Base-by-base conservation (phyloP, 2,329 filamentous ascomycete genomes). In the Colletotrichum trifolii region DNA sequence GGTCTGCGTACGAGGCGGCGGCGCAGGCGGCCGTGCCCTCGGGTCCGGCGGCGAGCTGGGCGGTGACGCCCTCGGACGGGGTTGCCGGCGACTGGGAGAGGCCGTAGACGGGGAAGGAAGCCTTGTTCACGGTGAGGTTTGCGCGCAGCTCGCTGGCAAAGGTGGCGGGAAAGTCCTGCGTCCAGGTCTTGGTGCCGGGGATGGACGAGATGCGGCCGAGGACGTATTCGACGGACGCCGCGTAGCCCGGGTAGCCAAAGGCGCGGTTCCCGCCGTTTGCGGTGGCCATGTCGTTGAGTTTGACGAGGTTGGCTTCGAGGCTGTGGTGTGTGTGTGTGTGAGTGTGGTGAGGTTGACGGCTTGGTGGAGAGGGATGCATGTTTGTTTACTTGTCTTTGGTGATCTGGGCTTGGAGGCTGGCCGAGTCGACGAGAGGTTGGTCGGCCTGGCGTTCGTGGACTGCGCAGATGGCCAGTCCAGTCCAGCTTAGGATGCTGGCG, bases 171-270 rank as follows among this genome's bases (percentile, higher is more conserved):
- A 75, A 73, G 10, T 75, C 73, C 49, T 75, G 70, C 42, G 73
- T 75, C 72, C 73, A 74, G 2, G 67, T 60, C 11, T 65, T 71
- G 56, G 72, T 72, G 6, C 72, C 72, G 13, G 71, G 63, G n/a
- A 74, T 67, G 8, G 69, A 71, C 2, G 70, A 73, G 10, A 74
- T 57, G n/a, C 73, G 70, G 25, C 62, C 60, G 53, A 70, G 73
- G 40, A 75, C 72, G 39, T 62, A 75, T 43, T 78, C 76, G 0
- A 72, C 69, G 1, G 76, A 78, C 38, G 75, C 82, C 8, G 54
- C 68, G n/a, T 75, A 75, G 15, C 73, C 73, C 1, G 73, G 73
- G 13, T 73, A 67, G 7, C 73, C 73, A 4, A 75, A 75, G 2
- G 73, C 73, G 6, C 73, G 70, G 47, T 75, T 75, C 8, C 73